Evolutionary conservation across 768 basidiomycete species (phyloP), one percentile per base, ranked within the genome.

Genomic region (Auricularia cornea): DNA sequence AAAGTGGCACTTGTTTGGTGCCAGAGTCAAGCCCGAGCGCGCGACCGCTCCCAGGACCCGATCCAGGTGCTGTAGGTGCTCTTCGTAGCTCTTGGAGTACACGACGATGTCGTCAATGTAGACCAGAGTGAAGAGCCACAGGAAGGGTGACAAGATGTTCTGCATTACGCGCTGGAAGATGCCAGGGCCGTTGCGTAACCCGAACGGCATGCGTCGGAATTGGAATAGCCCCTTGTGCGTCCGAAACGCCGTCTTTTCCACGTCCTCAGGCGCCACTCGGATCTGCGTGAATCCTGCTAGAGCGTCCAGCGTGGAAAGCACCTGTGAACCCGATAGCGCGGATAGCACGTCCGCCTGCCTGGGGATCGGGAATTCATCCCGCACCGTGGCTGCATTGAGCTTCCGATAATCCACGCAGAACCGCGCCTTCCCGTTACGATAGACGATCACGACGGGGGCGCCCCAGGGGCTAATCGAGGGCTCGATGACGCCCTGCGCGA

Each of bases 121-220:
- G 56, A n/a, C 78, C 20, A 48, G 44, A 6, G 23, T 23, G 44
- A 48, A 48, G 20, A 48, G 10, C 44, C 44, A 48, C 12, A 48
- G 23, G 20, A 20, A 48, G 11, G 44, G 44, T 0, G 75, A 67
- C 0, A 79, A 65, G 0, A 78, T 64, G 10, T 61, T 61, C 38
- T 79, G 76, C 78, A 81, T 80, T 2, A 78, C 63, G 16, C 63
- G 65, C 10, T 60, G 28, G 3, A 60, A 38, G n/a, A 64, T 62
- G 16, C 59, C 59, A 2, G 28, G 38, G 23, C 38, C 52, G 1
- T 76, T 76, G 0, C 71, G 60, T 1, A 71, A 69, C 1, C 76
- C 74, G 59, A 81, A 80, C 0, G 78, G 78, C 76, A 80, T 78
- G 38, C 76, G 59, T 29, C 62, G 63, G 66, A 80, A 80, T 62